These are phyloP conservation scores for Umbelopsis sp. DNA, from an alignment of 371 early-diverging fungal species.

Conservation along the genomic window DNA sequence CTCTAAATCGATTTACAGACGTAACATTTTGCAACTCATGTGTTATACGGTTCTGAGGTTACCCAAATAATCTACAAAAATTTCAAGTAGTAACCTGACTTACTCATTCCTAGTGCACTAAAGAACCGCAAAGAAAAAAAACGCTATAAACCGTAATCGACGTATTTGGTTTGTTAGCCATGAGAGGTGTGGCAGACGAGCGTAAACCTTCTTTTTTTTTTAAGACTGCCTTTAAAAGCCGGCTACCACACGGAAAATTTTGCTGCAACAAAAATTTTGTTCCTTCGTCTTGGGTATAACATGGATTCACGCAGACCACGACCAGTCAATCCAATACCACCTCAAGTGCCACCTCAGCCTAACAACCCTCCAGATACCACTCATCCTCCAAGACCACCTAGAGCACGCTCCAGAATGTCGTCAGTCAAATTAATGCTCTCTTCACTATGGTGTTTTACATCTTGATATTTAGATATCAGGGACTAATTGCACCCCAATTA, in stretches of 20 bases:
- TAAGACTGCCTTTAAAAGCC: not conserved
- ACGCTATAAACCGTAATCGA: not conserved
- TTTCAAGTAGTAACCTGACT: too few relatives aligned
- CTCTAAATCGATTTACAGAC: not conserved
- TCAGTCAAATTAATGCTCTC: not conserved
- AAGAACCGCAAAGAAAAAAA: not conserved
- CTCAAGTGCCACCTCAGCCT: not conserved
- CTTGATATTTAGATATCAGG: not conserved
- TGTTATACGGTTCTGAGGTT: not conserved
- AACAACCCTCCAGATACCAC: not conserved
- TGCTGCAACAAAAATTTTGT: not conserved
- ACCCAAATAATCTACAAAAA: too few relatives aligned
- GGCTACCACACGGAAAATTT: not conserved
- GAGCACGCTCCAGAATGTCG: constrained; percentile 8
- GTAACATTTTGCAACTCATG: not conserved
- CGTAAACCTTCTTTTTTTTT: not conserved
- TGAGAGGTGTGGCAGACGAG: not conserved
- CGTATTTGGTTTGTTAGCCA: not conserved
- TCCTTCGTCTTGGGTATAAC: not conserved
- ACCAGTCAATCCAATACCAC: constrained; percentile 11
- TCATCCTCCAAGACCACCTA: constrained; percentile 9
- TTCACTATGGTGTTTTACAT: not conserved
- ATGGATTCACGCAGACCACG: constrained; percentile 16
- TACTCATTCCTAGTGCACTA: not conserved
- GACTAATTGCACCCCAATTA: too few relatives aligned